These are phyloP conservation scores for Cerrena zonata DNA, from an alignment of 1,284 basidiomycete genomes.

Conservation along the genomic window DNA sequence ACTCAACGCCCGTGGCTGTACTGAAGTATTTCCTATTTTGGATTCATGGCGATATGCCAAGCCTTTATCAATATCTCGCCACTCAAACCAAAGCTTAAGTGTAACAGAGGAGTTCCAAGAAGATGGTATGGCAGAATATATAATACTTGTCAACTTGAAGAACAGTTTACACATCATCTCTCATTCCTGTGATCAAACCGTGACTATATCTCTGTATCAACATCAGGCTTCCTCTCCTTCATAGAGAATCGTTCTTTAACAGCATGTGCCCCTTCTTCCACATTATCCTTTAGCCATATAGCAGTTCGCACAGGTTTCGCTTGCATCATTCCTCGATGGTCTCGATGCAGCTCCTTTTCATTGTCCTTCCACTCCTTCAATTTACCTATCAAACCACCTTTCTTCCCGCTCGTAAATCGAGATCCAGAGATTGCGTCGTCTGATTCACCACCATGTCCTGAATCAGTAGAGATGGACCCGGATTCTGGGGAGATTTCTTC, in stretches of 20 bases:
- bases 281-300: conserved; percentile 46
- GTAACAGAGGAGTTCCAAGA: too few species aligned
- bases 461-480: conserved; percentile 31
- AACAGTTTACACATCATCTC: too few species aligned
- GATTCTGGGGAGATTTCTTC: conserved; percentile 39
- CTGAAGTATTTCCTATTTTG: too few species aligned
- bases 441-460: conserved; percentile 13
- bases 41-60: too few species aligned
- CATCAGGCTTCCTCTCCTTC: conserved; percentile 29
- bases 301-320: conserved; percentile 43
- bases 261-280: conserved; percentile 28
- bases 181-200: conserved; percentile 19
- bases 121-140: too few species aligned
- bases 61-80: too few species aligned
- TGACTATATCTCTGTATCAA: conserved; percentile 32
- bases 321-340: conserved; percentile 48
- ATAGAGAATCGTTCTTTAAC: conserved; percentile 30
- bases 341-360: conserved; percentile 37
- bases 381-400: conserved; percentile 15
- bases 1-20: too few species aligned
- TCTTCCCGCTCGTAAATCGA: too few species aligned
- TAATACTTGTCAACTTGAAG: too few species aligned
- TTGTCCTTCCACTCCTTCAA: conserved; percentile 34
- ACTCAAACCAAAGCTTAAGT: too few species aligned
- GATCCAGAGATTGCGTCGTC: conserved; percentile 31